Conservation (phyloP, 1,139 yeast species). For the Pneumocystis jirovecii region DNA sequence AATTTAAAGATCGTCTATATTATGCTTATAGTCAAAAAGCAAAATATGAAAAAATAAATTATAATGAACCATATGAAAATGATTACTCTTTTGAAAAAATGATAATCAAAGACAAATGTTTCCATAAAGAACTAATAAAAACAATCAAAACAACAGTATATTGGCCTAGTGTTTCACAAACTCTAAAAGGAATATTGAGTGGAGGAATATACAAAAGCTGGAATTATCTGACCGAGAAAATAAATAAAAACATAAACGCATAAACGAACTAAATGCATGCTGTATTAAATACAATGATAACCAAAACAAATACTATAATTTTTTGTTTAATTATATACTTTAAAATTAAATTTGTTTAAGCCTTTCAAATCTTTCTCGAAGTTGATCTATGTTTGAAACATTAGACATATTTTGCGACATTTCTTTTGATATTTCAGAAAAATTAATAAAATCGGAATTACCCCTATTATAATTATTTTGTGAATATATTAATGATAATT, state of each 20-base stretch:
- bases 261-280: constrained; percentile 5
- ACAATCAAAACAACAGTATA: constrained; percentile 47
- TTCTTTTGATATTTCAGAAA: constrained; percentile 28
- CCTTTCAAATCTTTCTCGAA: constrained; percentile 9
- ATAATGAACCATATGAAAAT: not conserved
- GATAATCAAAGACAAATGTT: constrained; percentile 30
- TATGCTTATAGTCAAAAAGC: constrained; percentile 23
- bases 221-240: constrained; percentile 66
- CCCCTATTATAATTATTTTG: constrained; percentile 19
- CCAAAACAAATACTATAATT: not conserved
- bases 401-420: not conserved
- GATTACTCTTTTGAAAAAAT: constrained; percentile 24
- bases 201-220: constrained; percentile 68
- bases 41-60: constrained; percentile 19
- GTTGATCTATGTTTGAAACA: not conserved
- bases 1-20: constrained; percentile 37
- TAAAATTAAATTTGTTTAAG: constrained; percentile 4
- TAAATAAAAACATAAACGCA: constrained; percentile 19
- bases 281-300: not conserved
- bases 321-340: not conserved
- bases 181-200: constrained; percentile 67
- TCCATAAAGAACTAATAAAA: constrained; percentile 29
- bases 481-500: constrained; percentile 9
- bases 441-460: constrained; percentile 32
- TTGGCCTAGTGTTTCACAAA: constrained; percentile 58